phyloP scores from a whole-genome alignment of 1,284 basidiomycete genomes.

The Fomes fomentarius region DNA sequence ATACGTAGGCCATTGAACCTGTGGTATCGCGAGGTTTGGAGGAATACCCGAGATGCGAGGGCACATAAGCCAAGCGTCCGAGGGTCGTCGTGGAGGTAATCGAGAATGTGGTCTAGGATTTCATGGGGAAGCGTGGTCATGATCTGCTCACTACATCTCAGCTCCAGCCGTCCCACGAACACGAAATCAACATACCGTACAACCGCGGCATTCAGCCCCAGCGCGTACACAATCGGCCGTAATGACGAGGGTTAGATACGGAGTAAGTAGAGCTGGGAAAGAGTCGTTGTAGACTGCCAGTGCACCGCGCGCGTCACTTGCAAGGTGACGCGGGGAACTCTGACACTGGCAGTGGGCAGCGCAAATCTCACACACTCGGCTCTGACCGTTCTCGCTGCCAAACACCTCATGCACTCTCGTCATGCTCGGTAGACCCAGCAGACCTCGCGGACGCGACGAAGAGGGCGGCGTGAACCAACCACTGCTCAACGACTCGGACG shows the following conservation, averaged over 20 bases:
- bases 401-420: slow-evolving; percentile 21
- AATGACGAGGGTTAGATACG: too few species aligned
- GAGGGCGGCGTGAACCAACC: slow-evolving; percentile 47
- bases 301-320: too few species aligned
- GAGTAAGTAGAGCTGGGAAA: too few species aligned
- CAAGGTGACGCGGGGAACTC: too few species aligned
- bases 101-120: slow-evolving; percentile 38
- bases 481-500: slow-evolving; percentile 49
- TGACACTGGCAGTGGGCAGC: too few species aligned
- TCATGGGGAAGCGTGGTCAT: slow-evolving; percentile 32
- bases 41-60: slow-evolving; percentile 39
- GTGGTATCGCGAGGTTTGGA: slow-evolving; percentile 37
- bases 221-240: too few species aligned
- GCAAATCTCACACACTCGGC: not conserved
- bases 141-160: too few species aligned
- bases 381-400: slow-evolving; percentile 15
- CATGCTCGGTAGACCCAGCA: slow-evolving; percentile 36
- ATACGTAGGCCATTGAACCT: slow-evolving; percentile 34
- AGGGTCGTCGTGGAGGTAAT: slow-evolving; percentile 36
- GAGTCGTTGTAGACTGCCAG: too few species aligned
- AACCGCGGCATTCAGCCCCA: too few species aligned
- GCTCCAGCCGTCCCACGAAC: too few species aligned
- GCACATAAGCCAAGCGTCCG: slow-evolving; percentile 36
- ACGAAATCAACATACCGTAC: too few species aligned
- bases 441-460: slow-evolving; percentile 31